Conservation (phyloP, 495 filamentous ascomycete species). For the Aspergillus indologenus region DNA sequence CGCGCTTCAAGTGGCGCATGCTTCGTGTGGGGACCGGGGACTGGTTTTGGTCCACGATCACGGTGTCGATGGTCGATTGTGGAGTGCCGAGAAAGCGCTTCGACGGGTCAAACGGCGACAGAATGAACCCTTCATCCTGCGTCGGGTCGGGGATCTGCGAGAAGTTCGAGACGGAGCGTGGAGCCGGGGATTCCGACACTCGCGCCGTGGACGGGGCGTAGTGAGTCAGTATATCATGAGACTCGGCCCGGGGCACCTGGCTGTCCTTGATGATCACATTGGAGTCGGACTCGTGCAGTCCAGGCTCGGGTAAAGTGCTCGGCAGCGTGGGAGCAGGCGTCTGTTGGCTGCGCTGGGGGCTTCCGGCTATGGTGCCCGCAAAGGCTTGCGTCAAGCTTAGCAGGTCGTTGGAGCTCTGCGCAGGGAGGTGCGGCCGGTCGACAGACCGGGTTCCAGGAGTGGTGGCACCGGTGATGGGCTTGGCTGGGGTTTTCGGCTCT, state of each 20-base stretch:
- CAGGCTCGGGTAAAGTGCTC: constrained; percentile 51
- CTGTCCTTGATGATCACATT: constrained; percentile 64
- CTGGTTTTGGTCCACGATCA: constrained; percentile 54
- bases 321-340: constrained; percentile 47
- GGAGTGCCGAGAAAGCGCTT: constrained; percentile 62
- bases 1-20: constrained; percentile 55
- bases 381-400: constrained; percentile 89
- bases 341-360: constrained; percentile 31
- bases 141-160: constrained; percentile 72
- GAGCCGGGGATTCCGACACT: constrained; percentile 43
- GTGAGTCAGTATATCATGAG: constrained; percentile 28
- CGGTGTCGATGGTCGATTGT: constrained; percentile 68
- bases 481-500: constrained; percentile 34
- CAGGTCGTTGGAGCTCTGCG: constrained; percentile 48
- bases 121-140: constrained; percentile 76
- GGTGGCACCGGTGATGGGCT: constrained; percentile 19
- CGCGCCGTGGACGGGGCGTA: constrained; percentile 34
- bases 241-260: constrained; percentile 45
- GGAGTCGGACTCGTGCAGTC: constrained; percentile 41
- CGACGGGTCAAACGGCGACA: constrained; percentile 52
- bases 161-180: constrained; percentile 51
- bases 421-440: constrained; percentile 48
- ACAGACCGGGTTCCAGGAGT: constrained; percentile 29
- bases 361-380: constrained; percentile 82
- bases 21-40: constrained; percentile 61